Conservation (phyloP, 305 asterid genomes). For the Fraxinus paxiana region DNA sequence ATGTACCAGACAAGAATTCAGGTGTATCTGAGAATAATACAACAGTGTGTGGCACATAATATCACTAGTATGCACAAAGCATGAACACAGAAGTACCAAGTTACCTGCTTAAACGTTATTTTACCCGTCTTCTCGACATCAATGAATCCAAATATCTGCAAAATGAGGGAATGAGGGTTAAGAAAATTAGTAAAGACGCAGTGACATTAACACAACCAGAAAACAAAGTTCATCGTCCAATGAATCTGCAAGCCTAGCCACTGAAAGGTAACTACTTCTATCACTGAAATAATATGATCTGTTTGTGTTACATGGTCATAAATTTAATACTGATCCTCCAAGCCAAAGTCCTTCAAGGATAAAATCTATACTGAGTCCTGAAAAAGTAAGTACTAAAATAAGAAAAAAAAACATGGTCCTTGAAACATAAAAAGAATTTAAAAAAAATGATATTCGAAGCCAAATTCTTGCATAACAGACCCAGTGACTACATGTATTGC, state of each 20-base stretch:
- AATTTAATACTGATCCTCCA: not conserved
- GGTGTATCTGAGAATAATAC: slow-evolving; percentile 24
- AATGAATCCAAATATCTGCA: slow-evolving; percentile 75
- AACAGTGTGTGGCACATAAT: not conserved
- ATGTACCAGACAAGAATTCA: not conserved
- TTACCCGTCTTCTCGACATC: slow-evolving; percentile 71
- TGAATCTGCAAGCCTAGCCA: not conserved
- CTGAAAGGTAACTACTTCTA: not conserved
- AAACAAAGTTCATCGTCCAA: slow-evolving; percentile 9
- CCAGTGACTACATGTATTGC: not conserved
- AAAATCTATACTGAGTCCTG: not conserved
- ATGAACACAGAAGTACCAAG: not conserved
- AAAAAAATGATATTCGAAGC: slow-evolving; percentile 2
- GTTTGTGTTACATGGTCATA: not conserved
- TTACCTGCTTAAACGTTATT: slow-evolving; percentile 67
- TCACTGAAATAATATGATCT: not conserved
- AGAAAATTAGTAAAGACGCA: slow-evolving; percentile 1
- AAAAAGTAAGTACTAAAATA: not conserved
- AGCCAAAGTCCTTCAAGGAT: not conserved
- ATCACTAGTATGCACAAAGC: not conserved
- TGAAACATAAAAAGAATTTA: not conserved
- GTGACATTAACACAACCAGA: not conserved
- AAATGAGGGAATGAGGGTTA: slow-evolving; percentile 1
- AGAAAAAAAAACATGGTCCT: slow-evolving; percentile 6
- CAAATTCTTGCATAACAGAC: not conserved